Conservation (phyloP, 2,329 filamentous ascomycete genomes). For the Mariannaea elegans region DNA sequence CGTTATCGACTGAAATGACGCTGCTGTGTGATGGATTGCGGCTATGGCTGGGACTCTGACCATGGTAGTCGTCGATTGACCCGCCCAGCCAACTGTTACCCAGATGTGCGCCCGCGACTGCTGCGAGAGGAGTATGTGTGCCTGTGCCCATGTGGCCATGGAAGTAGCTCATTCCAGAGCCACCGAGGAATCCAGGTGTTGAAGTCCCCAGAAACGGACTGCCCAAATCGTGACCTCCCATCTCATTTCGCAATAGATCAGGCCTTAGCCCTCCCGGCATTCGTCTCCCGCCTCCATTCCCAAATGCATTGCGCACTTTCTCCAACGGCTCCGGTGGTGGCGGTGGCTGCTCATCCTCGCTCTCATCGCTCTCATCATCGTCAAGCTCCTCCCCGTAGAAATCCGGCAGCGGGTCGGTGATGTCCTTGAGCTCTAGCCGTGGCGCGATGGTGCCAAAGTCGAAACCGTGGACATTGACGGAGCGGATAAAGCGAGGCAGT, state of each 20-base stretch:
- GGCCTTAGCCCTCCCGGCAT: conserved; percentile 41
- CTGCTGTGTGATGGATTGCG: conserved; percentile 58
- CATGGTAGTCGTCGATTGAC: conserved; percentile 22
- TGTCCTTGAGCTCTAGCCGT: conserved; percentile 91
- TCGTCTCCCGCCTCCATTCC: conserved; percentile 30
- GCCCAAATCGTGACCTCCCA: conserved; percentile 54
- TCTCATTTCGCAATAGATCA: conserved; percentile 46
- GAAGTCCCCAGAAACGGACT: conserved; percentile 67
- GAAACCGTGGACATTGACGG: conserved; percentile 93
- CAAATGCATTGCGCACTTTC: conserved; percentile 13
- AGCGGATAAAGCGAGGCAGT: conserved; percentile 95
- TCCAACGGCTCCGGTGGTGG: conserved; percentile 31
- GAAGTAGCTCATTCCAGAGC: conserved; percentile 83
- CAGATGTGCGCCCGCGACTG: conserved; percentile 73
- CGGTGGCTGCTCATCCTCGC: conserved; percentile 43
- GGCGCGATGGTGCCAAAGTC: conserved; percentile 87
- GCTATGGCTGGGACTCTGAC: conserved; percentile 47
- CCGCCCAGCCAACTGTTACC: conserved; percentile 49
- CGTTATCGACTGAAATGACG: conserved; percentile 53
- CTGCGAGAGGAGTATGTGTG: conserved; percentile 80
- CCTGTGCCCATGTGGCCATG: conserved; percentile 81
- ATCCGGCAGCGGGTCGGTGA: conserved; percentile 92
- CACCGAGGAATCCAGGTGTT: conserved; percentile 73
- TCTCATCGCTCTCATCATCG: conserved; percentile 54
- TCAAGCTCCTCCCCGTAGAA: conserved; percentile 89